These are phyloP conservation scores for Annulohypoxylon truncatum DNA, from an alignment of 2,329 filamentous ascomycete species.

Conservation along the genomic window DNA sequence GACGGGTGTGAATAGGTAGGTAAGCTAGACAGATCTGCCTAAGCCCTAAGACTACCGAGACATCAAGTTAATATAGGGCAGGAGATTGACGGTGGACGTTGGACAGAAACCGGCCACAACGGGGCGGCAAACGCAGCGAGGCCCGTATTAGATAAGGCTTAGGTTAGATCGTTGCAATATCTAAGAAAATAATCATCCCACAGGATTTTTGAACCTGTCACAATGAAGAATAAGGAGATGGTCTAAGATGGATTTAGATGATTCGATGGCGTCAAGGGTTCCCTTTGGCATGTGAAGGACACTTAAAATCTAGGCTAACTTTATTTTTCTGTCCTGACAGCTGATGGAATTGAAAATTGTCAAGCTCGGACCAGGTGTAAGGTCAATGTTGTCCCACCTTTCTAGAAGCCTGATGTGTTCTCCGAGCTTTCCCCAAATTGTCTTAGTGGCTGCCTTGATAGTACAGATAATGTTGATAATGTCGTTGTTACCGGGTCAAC, in stretches of 20 bases:
- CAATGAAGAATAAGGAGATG: not conserved
- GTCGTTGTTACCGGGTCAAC: slow-evolving; percentile 30
- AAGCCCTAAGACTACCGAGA: slow-evolving; percentile 29
- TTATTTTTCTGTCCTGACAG: not conserved
- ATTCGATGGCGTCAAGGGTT: slow-evolving; percentile 15
- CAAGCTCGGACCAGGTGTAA: slow-evolving; percentile 7
- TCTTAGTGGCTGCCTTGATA: not conserved
- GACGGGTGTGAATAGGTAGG: not conserved
- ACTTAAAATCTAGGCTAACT: not conserved
- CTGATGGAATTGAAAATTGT: not conserved
- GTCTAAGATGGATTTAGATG: slow-evolving; percentile 11
- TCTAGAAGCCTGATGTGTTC: slow-evolving; percentile 1
- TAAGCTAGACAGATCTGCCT: slow-evolving; percentile 17
- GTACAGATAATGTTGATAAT: not conserved
- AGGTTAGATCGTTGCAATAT: not conserved
- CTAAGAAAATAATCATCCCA: slow-evolving; percentile 9
- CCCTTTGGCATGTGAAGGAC: slow-evolving; percentile 36
- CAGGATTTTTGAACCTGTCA: slow-evolving; percentile 19
- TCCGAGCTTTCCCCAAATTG: slow-evolving; percentile 7
- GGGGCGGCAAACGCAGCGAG: slow-evolving; percentile 4
- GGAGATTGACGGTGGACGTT: not conserved
- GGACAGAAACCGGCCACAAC: slow-evolving; percentile 3
- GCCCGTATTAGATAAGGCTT: not conserved
- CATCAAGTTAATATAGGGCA: slow-evolving; percentile 23
- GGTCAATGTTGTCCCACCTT: not conserved